Base-by-base conservation (phyloP, 495 filamentous ascomycete species). In the Penicilliopsis zonata region DNA sequence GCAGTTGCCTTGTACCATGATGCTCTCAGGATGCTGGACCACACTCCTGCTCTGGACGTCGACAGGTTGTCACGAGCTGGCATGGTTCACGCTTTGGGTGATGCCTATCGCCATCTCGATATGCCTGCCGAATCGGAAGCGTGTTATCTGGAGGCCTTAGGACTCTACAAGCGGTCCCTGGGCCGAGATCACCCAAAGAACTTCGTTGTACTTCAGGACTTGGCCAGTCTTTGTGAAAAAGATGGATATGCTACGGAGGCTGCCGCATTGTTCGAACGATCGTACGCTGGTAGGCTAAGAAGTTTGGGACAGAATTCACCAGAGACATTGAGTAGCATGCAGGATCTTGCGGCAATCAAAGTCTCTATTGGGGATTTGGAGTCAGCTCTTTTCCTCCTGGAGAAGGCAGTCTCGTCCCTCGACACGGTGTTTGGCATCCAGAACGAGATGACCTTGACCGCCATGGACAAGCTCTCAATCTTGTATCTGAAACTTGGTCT, bases 181-280 rank as follows among this genome's bases (percentile, higher is more conserved):
- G 51, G 51, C 3, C 48, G 51, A 18, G 51, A 55, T 24, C 37
- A 46, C 16, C 33, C 40, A 6, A 45, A 46, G 8, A 55, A 50
- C 16, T 55, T 46, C 28, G 28, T 42, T 10, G 31, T 52, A 5
- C 30, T 55, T 0, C 44, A 52, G 18, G 51, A 52, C 30, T 33
- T 55, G 0, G 51, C 43, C 2, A 40, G 37, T 6, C 44, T 55
- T 5, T 55, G 43, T 18, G 51, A 47, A 28, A 42, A 35, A 30
- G 51, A 52, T 20, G 51, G 51, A 2, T 52, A 52, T 28, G 45
- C 51, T 15, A 52, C 46, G 4, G 48, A 55, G 38, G 51, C 51
- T 22, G 38, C 48, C 3, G 48, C 48, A 13, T 28, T 55, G 4
- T 55, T 49, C 23, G 48, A 55, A 30, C 43, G 51, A 12, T 51